A percentile compares a stretch with the other conserved stretches of the same genome.
phyloP scores from a whole-genome alignment of 1,284 basidiomycete genomes.

The Ceraceosorus guamensis region DNA sequence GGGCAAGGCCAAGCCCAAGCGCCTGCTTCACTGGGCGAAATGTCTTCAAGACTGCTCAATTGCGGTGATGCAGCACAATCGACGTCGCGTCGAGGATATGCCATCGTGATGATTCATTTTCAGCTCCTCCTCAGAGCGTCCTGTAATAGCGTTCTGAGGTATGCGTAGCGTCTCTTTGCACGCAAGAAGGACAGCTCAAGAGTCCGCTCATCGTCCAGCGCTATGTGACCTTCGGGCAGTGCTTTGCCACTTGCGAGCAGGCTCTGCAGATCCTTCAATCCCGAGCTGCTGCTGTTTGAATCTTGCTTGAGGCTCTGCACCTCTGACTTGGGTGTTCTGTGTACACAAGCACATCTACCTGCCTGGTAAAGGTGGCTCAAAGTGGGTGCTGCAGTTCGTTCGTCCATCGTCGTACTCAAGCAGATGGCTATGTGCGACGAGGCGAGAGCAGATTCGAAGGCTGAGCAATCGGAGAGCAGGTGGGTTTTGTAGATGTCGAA shows the following conservation, averaged over 20 bases:
- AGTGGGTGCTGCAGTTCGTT: not conserved
- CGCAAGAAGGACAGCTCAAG: not conserved
- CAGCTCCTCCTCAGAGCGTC: too few species aligned
- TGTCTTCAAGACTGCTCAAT: too few species aligned
- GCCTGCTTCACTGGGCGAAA: too few species aligned
- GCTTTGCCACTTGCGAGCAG: too few species aligned
- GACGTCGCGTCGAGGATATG: too few species aligned
- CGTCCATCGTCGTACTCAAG: not conserved
- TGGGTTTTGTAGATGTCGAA: slow-evolving; percentile 59
- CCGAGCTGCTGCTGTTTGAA: not conserved
- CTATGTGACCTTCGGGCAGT: too few species aligned
- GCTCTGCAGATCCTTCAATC: too few species aligned
- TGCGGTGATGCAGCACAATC: too few species aligned
- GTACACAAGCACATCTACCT: not conserved
- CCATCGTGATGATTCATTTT: too few species aligned
- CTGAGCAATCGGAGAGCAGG: not conserved
- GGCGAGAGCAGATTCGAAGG: slow-evolving; percentile 2
- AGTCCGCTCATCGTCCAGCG: not conserved
- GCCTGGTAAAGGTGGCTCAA: not conserved
- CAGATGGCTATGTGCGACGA: too few species aligned
- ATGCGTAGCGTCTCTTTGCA: not conserved
- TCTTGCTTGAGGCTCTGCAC: not conserved
- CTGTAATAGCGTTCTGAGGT: not conserved
- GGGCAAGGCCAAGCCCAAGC: too few species aligned
- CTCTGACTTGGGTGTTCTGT: not conserved